Percentiles rank a stretch among this genome's conserved stretches.
Conservation (phyloP, 352 stramenopile genomes). For the Phytophthora aleatoria region DNA sequence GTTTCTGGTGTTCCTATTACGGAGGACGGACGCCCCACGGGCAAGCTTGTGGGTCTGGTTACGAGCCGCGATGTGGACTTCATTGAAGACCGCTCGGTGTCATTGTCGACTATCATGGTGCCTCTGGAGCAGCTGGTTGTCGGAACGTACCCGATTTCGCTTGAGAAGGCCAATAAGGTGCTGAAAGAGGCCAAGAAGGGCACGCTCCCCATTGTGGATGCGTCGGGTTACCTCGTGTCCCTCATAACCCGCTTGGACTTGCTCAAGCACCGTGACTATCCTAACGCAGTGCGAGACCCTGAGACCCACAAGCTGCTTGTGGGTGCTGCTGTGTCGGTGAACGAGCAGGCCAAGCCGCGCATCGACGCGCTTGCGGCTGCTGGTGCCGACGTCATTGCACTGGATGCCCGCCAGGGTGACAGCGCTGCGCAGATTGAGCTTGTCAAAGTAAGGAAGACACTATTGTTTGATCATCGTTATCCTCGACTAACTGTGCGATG, state of each 20-base stretch:
- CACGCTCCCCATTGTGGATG: conserved; percentile 98
- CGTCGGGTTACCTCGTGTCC: conserved; percentile 94
- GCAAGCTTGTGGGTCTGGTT: conserved; percentile 97
- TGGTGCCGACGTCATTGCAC: conserved; percentile 97
- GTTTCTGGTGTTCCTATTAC: conserved; percentile 98
- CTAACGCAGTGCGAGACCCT: conserved; percentile 91
- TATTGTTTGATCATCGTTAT: neutral
- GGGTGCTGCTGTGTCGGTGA: conserved; percentile 96
- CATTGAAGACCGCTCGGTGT: conserved; percentile 88
- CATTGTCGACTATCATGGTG: conserved; percentile 79
- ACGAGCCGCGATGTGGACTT: conserved; percentile 98
- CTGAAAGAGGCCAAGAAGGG: conserved; percentile 98
- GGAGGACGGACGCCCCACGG: conserved; percentile 93
- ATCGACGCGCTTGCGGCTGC: conserved; percentile 88
- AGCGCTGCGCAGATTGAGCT: conserved; percentile 85
- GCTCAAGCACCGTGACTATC: conserved; percentile 96
- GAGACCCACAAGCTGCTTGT: conserved; percentile 96
- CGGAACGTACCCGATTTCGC: conserved; percentile 91
- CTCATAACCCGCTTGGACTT: conserved; percentile 97
- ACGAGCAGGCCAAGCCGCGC: conserved; percentile 91
- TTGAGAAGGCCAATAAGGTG: conserved; percentile 96
- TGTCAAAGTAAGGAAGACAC: conserved; percentile 40
- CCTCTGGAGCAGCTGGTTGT: conserved; percentile 84
- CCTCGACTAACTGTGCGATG: conserved; percentile 4
- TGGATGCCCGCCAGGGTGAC: conserved; percentile 98